Conservation (phyloP, 768 basidiomycete species). For the Mycena haematopus region DNA sequence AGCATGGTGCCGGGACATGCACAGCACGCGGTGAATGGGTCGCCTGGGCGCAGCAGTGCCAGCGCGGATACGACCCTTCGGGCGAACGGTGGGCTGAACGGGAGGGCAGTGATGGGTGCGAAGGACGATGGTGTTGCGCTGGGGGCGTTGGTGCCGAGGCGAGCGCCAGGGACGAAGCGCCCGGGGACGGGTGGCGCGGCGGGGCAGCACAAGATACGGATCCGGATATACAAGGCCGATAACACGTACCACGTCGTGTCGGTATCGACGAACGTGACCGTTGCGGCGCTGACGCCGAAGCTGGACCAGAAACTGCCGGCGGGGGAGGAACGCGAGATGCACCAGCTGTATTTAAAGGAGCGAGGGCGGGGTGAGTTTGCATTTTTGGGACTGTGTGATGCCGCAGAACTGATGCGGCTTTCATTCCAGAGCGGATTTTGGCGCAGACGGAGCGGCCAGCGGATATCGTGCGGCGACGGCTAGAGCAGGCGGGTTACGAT, state of each 20-base stretch:
- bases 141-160: conserved; percentile 54
- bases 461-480: conserved; percentile 78
- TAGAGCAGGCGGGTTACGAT: conserved; percentile 91
- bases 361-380: conserved; percentile 68
- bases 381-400: neutral
- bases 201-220: conserved; percentile 57
- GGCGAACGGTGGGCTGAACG: too few species aligned
- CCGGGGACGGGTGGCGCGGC: conserved; percentile 26
- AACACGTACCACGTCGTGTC: conserved; percentile 73
- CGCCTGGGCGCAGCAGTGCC: conserved; percentile 22
- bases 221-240: conserved; percentile 81
- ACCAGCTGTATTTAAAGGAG: conserved; percentile 78
- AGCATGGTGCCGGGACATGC: neutral
- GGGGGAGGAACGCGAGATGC: conserved; percentile 55
- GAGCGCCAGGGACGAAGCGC: conserved; percentile 39
- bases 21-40: conserved; percentile 5
- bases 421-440: conserved; percentile 75
- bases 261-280: conserved; percentile 64
- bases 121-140: conserved; percentile 32
- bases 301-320: conserved; percentile 27
- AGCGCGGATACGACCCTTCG: too few species aligned
- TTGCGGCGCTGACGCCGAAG: conserved; percentile 25
- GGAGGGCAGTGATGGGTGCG: conserved; percentile 1
- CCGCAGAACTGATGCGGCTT: neutral
- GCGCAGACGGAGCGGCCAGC: conserved; percentile 84